These are phyloP conservation scores for Chrysophaeum taylorii DNA, from an alignment of 352 stramenopile genomes.

Conservation along the genomic window DNA sequence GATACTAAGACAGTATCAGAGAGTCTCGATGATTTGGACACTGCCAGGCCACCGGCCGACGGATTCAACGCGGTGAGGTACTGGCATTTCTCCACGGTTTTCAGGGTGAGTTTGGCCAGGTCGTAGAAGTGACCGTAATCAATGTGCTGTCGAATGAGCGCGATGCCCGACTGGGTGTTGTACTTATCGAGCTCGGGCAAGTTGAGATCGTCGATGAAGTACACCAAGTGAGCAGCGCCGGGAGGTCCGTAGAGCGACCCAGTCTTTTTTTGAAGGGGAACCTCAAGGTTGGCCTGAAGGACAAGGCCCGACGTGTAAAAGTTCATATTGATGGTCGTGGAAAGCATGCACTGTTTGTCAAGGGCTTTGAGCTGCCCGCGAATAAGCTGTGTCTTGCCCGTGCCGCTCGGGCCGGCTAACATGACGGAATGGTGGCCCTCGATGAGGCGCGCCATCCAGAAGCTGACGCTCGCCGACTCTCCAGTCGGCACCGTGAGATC, in stretches of 20 bases:
- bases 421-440: slow-evolving; percentile 55
- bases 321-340: slow-evolving; percentile 78
- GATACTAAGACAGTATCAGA: too few relatives aligned
- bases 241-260: slow-evolving; percentile 75
- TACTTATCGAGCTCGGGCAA: slow-evolving; percentile 82
- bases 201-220: slow-evolving; percentile 84
- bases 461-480: slow-evolving; percentile 74
- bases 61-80: slow-evolving; percentile 61
- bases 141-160: slow-evolving; percentile 75
- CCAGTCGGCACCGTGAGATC: slow-evolving; percentile 77
- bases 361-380: slow-evolving; percentile 75
- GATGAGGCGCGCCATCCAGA: slow-evolving; percentile 79
- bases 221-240: slow-evolving; percentile 71
- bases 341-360: slow-evolving; percentile 62
- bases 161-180: slow-evolving; percentile 75
- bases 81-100: slow-evolving; percentile 65
- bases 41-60: too few relatives aligned
- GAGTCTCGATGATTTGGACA: too few relatives aligned
- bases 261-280: slow-evolving; percentile 76
- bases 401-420: slow-evolving; percentile 64
- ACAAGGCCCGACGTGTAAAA: slow-evolving; percentile 82
- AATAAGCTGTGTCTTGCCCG: slow-evolving; percentile 82
- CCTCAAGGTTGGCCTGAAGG: slow-evolving; percentile 68
- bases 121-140: slow-evolving; percentile 78
- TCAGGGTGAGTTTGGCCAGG: slow-evolving; percentile 82